A percentile compares a stretch with the other conserved stretches of the same genome.
These are phyloP conservation scores for Suhomyces pyralidae DNA, from an alignment of 805 yeast genomes.

Conservation along the genomic window DNA sequence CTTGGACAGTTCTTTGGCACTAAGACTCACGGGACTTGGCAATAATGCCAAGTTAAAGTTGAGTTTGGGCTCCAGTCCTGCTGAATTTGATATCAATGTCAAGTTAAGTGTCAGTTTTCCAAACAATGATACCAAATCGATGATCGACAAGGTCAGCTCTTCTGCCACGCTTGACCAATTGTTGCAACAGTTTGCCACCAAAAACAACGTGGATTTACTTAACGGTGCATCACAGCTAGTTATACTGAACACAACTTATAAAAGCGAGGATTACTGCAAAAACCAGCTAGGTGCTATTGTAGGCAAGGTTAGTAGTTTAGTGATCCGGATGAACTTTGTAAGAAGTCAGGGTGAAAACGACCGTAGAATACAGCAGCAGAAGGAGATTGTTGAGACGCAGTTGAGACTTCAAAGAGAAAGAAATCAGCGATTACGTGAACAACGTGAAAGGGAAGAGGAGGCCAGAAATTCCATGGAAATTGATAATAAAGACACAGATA, in stretches of 20 bases:
- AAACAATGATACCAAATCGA: conserved; percentile 4
- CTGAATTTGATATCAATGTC: conserved; percentile 12
- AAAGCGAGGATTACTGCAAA: conserved; percentile 7
- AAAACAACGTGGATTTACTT: conserved; percentile 13
- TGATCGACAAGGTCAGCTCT: conserved; percentile 9
- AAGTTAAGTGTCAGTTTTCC: conserved; percentile 13
- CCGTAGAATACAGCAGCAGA: conserved; percentile 18
- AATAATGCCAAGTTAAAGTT: conserved; percentile 34
- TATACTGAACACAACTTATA: conserved; percentile 13
- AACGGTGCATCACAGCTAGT: conserved; percentile 10
- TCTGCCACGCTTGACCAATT: conserved; percentile 17
- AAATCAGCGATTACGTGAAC: conserved; percentile 7
- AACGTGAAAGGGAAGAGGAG: conserved; percentile 7
- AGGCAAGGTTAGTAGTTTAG: conserved; percentile 22
- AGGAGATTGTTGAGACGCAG: conserved; percentile 17
- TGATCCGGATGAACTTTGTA: conserved; percentile 21
- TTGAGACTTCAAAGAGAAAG: conserved; percentile 15
- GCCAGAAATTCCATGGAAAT: neutral
- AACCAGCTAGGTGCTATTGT: conserved; percentile 14
- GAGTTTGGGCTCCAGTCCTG: conserved; percentile 9
- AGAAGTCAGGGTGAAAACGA: conserved; percentile 10
- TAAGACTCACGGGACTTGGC: conserved; percentile 29
- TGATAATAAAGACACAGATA: neutral
- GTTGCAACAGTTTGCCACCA: conserved; percentile 16
- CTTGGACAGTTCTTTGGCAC: conserved; percentile 30